Evolutionary conservation across 306 rosid genomes (phyloP).

Genomic region (Canavalia gladiata): DNA sequence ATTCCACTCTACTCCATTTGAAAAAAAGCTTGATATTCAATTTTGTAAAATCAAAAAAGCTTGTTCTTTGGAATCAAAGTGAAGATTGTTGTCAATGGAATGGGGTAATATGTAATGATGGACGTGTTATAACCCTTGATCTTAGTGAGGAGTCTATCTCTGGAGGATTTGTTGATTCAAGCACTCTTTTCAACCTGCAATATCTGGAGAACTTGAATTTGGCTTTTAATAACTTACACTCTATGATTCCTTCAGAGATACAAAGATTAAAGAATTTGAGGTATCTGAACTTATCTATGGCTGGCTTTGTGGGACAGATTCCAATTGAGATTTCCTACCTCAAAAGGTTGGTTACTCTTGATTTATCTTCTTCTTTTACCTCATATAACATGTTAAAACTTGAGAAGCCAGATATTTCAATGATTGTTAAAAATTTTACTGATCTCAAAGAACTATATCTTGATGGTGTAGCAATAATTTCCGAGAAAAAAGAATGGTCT

Average conservation of each 20-base stretch:
- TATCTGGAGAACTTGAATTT: conserved; percentile 45
- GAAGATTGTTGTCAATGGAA: conserved; percentile 56
- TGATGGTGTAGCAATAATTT: conserved; percentile 57
- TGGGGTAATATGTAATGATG: conserved; percentile 56
- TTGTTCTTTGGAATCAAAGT: conserved; percentile 42
- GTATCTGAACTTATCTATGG: conserved; percentile 44
- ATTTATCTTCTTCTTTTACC: conserved; percentile 29
- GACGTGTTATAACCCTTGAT: conserved; percentile 36
- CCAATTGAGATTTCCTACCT: conserved; percentile 51
- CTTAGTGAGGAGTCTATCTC: conserved; percentile 40
- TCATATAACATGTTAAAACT: not conserved
- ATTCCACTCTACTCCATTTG: conserved; percentile 17
- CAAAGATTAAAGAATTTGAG: conserved; percentile 39
- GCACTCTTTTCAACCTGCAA: conserved; percentile 36
- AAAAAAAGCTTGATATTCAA: conserved; percentile 12
- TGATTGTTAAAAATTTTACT: conserved; percentile 47
- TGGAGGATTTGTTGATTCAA: conserved; percentile 37
- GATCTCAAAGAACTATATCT: conserved; percentile 52
- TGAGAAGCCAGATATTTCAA: conserved; percentile 35
- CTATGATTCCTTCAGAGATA: conserved; percentile 39
- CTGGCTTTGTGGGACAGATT: conserved; percentile 51
- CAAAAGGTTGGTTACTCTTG: conserved; percentile 46
- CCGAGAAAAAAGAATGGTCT: conserved; percentile 56
- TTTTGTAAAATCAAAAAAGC: not conserved
- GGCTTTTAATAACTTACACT: conserved; percentile 14